These are phyloP conservation scores for Eucalyptus erythrocorys DNA, from an alignment of 345 rosid genomes.

Conservation along the genomic window DNA sequence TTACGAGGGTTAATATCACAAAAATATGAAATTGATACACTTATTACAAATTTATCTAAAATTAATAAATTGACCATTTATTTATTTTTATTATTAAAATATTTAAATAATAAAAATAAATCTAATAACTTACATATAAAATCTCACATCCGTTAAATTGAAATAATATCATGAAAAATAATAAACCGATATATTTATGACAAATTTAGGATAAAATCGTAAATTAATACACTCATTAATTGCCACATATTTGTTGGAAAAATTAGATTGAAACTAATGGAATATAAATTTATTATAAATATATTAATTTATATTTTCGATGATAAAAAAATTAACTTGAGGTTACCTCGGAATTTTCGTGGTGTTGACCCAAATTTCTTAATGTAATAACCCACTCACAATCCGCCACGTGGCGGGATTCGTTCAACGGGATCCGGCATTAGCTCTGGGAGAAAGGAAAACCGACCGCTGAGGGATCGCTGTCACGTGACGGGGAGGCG, in stretches of 20 bases:
- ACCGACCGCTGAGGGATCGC: neutral
- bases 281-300: rapidly evolving
- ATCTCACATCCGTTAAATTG: too few species aligned
- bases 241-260: rapidly evolving
- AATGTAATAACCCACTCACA: neutral
- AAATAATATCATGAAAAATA: too few species aligned
- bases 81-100: too few species aligned
- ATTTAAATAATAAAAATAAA: too few species aligned
- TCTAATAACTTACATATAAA: too few species aligned
- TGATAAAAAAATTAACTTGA: too few species aligned
- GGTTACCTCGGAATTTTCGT: too few species aligned
- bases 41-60: too few species aligned
- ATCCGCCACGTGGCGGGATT: neutral
- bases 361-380: neutral
- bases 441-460: neutral
- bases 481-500: neutral
- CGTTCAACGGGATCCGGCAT: neutral
- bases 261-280: rapidly evolving
- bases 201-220: rapidly evolving
- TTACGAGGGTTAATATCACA: rapidly evolving
- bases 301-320: rapidly evolving
- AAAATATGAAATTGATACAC: rapidly evolving
- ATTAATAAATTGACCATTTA: rapidly evolving
- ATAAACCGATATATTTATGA: rapidly evolving
- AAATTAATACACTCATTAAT: rapidly evolving